These are phyloP conservation scores for Gaillardinia entomophila DNA, from an alignment of 805 yeast genomes.

Conservation along the genomic window DNA sequence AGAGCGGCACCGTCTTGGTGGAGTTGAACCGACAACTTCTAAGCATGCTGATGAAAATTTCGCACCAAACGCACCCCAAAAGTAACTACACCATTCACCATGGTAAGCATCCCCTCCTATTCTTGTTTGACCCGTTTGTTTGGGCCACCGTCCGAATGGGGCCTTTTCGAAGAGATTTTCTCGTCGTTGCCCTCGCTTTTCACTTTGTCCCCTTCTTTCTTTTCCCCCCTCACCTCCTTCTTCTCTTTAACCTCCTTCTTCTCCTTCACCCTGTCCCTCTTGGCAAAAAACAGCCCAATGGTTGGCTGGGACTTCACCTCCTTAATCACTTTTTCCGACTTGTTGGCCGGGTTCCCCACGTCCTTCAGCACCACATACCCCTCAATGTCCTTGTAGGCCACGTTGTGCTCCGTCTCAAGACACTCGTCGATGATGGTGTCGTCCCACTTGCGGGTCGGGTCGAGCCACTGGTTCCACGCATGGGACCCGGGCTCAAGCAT, in stretches of 20 bases:
- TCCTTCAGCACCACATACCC: slow-evolving; percentile 52
- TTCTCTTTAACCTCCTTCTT: slow-evolving; percentile 1
- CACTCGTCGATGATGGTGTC: slow-evolving; percentile 30
- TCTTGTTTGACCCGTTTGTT: too few species aligned
- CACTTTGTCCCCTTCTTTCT: neutral
- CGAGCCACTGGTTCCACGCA: slow-evolving; percentile 64
- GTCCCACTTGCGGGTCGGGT: slow-evolving; percentile 35
- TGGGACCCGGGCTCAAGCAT: slow-evolving; percentile 52
- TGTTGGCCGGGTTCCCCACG: slow-evolving; percentile 57
- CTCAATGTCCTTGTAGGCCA: slow-evolving; percentile 33
- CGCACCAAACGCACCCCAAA: neutral
- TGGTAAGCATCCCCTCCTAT: slow-evolving; percentile 3
- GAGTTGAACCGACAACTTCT: neutral
- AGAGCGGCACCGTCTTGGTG: slow-evolving; percentile 21
- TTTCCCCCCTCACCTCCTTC: slow-evolving; percentile 1
- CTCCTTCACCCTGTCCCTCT: slow-evolving; percentile 1
- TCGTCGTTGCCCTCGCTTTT: slow-evolving; percentile 1
- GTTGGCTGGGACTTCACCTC: slow-evolving; percentile 7
- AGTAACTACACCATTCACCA: slow-evolving; percentile 4
- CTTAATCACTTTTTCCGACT: slow-evolving; percentile 36
- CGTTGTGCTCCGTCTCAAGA: slow-evolving; percentile 29
- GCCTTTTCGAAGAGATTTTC: neutral
- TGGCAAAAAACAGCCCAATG: slow-evolving; percentile 8
- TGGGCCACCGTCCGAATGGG: too few species aligned
- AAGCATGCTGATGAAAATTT: neutral